A percentile compares a stretch with the other conserved stretches of the same genome.
These are phyloP conservation scores for Gardenia jasminoides DNA, from an alignment of 257 asterid genomes.

Conservation along the genomic window DNA sequence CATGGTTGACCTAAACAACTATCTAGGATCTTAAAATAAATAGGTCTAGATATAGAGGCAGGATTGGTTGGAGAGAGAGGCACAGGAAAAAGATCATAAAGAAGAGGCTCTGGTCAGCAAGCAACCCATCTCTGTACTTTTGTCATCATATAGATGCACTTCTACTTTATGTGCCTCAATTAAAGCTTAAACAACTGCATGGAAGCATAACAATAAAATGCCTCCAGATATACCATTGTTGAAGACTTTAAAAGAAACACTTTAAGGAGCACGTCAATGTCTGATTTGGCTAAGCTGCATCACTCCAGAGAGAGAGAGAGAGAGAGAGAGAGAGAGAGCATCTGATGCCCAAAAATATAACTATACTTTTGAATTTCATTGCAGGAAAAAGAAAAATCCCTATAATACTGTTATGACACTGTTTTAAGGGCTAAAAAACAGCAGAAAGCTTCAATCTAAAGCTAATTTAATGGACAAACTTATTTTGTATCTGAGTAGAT, in stretches of 20 bases:
- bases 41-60: no score
- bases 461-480: not conserved
- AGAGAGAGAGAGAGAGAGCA: not conserved
- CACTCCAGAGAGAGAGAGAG: slow-evolving; percentile 37
- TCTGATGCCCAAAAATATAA: no score
- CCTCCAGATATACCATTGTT: slow-evolving; percentile 16
- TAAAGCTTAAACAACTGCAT: slow-evolving; percentile 22
- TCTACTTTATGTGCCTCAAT: slow-evolving; percentile 22
- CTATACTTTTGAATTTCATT: not conserved
- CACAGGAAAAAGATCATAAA: not conserved
- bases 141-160: slow-evolving; percentile 35
- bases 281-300: slow-evolving; percentile 60
- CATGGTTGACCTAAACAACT: not conserved
- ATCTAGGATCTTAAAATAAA: not conserved
- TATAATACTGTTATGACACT: not conserved
- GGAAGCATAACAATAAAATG: slow-evolving; percentile 15
- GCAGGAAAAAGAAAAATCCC: not conserved
- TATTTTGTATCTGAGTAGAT: not conserved
- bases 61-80: not conserved
- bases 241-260: slow-evolving; percentile 15
- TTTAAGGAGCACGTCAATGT: slow-evolving; percentile 43
- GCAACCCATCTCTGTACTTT: slow-evolving; percentile 8
- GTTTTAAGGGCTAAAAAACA: not conserved
- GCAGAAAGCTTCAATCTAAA: not conserved
- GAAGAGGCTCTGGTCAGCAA: slow-evolving; percentile 12